A percentile compares a stretch with the other conserved stretches of the same genome.
These are phyloP conservation scores for Exophiala lecanii-corni DNA, from an alignment of 2,329 filamentous ascomycete genomes.

Conservation along the genomic window DNA sequence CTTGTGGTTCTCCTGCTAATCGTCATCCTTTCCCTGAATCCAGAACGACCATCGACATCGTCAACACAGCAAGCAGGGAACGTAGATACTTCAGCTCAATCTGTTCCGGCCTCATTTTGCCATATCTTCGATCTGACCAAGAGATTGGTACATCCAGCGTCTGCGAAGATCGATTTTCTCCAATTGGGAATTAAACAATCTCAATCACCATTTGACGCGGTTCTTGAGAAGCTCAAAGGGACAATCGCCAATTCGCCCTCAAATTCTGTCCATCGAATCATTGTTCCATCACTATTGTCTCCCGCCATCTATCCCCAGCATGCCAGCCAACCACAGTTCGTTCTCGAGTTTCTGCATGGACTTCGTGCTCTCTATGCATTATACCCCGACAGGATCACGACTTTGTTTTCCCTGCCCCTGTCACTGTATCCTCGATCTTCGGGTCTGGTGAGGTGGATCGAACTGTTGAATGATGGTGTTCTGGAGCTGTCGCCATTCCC, in stretches of 20 bases:
- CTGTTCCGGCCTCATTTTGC: constrained; percentile 51
- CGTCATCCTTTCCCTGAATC: constrained; percentile 9
- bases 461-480: constrained; percentile 78
- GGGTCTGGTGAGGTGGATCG: constrained; percentile 79
- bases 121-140: constrained; percentile 70
- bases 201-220: constrained; percentile 58
- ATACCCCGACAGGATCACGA: constrained; percentile 61
- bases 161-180: constrained; percentile 51
- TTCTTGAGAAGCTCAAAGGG: constrained; percentile 56
- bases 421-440: constrained; percentile 71
- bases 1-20: constrained; percentile 1
- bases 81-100: constrained; percentile 30
- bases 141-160: constrained; percentile 54
- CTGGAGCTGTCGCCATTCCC: constrained; percentile 75
- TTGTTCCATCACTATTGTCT: constrained; percentile 80
- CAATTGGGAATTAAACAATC: constrained; percentile 36
- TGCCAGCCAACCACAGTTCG: constrained; percentile 63
- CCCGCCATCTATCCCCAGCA: constrained; percentile 75
- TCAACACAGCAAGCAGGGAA: constrained; percentile 37
- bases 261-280: constrained; percentile 65
- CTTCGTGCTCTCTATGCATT: constrained; percentile 70
- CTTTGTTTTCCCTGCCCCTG: constrained; percentile 71
- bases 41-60: constrained; percentile 29
- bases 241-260: constrained; percentile 53
- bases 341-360: constrained; percentile 76